Evolutionary conservation across 768 basidiomycete genomes (phyloP).

Genomic region (Amanita phalloides): DNA sequence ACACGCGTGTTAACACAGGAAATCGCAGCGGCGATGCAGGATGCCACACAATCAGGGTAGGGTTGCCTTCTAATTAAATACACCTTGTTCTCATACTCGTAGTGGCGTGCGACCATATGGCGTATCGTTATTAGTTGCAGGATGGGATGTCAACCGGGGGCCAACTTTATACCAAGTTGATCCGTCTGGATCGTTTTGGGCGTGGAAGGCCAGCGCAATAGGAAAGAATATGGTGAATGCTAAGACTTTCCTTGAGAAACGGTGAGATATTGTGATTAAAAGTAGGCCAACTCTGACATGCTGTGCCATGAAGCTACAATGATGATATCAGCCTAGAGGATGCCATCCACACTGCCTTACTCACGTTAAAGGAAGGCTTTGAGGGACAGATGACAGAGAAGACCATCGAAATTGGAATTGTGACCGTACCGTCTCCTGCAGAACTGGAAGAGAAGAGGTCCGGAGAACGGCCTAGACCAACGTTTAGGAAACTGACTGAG

Average conservation of each 20-base stretch:
- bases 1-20: conserved; percentile 95
- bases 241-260: conserved; percentile 98
- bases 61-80: conserved; percentile 16
- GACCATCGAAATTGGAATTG: conserved; percentile 97
- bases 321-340: conserved; percentile 98
- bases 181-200: conserved; percentile 98
- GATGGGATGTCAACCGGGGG: conserved; percentile 92
- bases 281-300: conserved; percentile 13
- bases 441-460: conserved; percentile 65
- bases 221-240: conserved; percentile 99
- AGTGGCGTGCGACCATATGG: conserved; percentile 99
- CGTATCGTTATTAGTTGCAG: conserved; percentile 92
- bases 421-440: conserved; percentile 74
- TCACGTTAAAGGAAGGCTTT: conserved; percentile 98
- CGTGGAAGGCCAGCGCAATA: conserved; percentile 99
- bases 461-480: conserved; percentile 67
- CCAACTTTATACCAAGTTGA: conserved; percentile 98
- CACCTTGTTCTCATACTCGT: conserved; percentile 15
- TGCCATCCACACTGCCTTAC: conserved; percentile 95
- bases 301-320: conserved; percentile 64
- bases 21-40: conserved; percentile 96
- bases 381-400: conserved; percentile 99
- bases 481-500: conserved; percentile 92
- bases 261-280: conserved; percentile 40
- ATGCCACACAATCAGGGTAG: conserved; percentile 97